Base-by-base conservation (phyloP, 495 filamentous ascomycete genomes). In the Extremus antarcticus region DNA sequence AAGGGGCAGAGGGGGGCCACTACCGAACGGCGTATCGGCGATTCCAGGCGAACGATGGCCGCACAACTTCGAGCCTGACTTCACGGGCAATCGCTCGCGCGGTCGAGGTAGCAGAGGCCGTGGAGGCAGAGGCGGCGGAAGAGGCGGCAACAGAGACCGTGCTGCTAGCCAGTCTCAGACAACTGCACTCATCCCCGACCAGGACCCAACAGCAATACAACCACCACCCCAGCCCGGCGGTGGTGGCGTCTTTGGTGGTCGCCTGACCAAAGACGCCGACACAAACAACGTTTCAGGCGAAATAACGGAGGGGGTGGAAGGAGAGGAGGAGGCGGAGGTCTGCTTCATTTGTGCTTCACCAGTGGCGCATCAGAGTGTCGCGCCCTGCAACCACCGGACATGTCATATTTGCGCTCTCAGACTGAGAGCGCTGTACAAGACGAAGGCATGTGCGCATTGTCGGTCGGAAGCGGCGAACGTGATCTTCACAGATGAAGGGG, bases 281-380 rank as follows among this genome's bases (percentile, higher is more conserved):
- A 17, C 11, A 24, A 50, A 55, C 21, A 41, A 53, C 41, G 24
- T 20, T 25, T 19, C 39, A 53, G 54, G 54, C 49, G 49, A 56
- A 32, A 19, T 25, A 22, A 17, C 46, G 55, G 43, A 54, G 51
- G 50, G 23, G n/a, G 57, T 51, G 21, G 61, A 10, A 9, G 52
- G 51, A 7, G 66, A 62, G 21, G 56, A 25, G 21, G 67, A 70
- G 25, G 64, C 59, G 25, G 87, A 94, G 49, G 76, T 95, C 53
- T 99, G 92, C 76, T 97, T 96, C 70, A 97, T 99, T 57, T 99
- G 92, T 68, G 90, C 94, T 22, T 91, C 86, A 40, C 78, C 80
- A 0, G 84, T 97, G 49, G 78, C 81, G 47, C 89, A 95, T 73
- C 83, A 83, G 51, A 84, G 88, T 2, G 78, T 97, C 46, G 81